Conservation (phyloP, 2,329 filamentous ascomycete species). For the Aureobasidium subglaciale region DNA sequence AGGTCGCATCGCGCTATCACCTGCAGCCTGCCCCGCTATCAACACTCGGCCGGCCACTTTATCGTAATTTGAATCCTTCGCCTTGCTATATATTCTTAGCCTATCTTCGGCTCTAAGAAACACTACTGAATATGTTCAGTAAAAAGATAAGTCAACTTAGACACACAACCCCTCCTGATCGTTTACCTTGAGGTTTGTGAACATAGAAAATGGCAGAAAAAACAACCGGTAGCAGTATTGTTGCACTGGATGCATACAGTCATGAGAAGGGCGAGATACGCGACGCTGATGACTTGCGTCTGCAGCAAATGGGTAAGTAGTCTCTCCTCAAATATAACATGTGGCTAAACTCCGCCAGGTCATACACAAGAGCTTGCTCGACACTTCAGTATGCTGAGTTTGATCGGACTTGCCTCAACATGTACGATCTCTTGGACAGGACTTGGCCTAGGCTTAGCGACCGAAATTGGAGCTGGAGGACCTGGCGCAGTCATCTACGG, state of each 20-base stretch:
- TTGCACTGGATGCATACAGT: not conserved
- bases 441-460: conserved; percentile 16
- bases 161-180: not conserved
- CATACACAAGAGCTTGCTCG: conserved; percentile 8
- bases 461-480: conserved; percentile 16
- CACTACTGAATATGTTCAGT: too few relatives aligned
- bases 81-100: not conserved
- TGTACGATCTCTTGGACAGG: conserved; percentile 18
- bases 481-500: conserved; percentile 18
- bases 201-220: not conserved
- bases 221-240: not conserved
- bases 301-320: conserved; percentile 5
- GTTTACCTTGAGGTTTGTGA: not conserved
- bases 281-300: not conserved
- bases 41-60: not conserved
- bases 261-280: not conserved
- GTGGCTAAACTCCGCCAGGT: not conserved
- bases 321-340: not conserved
- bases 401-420: conserved; percentile 14
- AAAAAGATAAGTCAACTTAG: not conserved
- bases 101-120: not conserved
- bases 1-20: not conserved
- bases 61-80: not conserved
- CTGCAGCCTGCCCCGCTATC: not conserved
- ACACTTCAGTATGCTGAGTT: conserved; percentile 9